These are phyloP conservation scores for Zopfia rhizophila DNA, from an alignment of 2,329 filamentous ascomycete species.

Conservation along the genomic window DNA sequence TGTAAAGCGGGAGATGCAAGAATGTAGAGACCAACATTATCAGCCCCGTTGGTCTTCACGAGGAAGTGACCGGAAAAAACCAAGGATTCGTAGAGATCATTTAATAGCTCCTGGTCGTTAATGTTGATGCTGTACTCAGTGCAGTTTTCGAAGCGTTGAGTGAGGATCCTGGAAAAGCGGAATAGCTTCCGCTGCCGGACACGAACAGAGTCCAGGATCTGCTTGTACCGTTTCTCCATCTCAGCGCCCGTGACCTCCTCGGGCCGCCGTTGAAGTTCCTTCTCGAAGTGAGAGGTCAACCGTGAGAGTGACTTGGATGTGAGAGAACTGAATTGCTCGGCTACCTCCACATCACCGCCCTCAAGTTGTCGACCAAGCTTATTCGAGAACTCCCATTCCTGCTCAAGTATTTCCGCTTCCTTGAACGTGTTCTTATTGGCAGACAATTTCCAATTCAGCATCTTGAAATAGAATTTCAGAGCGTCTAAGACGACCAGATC, in stretches of 20 bases:
- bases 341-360: conserved; percentile 93
- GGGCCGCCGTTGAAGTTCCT: conserved; percentile 83
- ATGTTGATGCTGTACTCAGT: conserved; percentile 93
- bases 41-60: conserved; percentile 75
- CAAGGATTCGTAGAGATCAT: conserved; percentile 82
- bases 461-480: conserved; percentile 97
- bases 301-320: conserved; percentile 93
- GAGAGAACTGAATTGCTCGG: conserved; percentile 93
- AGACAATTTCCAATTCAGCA: conserved; percentile 97
- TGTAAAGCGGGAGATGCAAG: conserved; percentile 85
- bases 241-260: conserved; percentile 82
- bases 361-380: conserved; percentile 91
- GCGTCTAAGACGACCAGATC: conserved; percentile 92
- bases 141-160: conserved; percentile 94
- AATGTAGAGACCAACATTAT: conserved; percentile 77
- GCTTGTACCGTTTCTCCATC: conserved; percentile 98
- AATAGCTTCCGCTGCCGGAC: conserved; percentile 96
- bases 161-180: conserved; percentile 89
- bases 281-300: conserved; percentile 89
- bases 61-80: conserved; percentile 87
- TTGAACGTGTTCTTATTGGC: conserved; percentile 99
- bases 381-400: conserved; percentile 98
- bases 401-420: conserved; percentile 94
- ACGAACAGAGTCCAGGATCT: conserved; percentile 92
- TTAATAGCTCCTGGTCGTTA: conserved; percentile 71